Evolutionary conservation across 2,329 filamentous ascomycete species (phyloP), one percentile per base, ranked within the genome.

Genomic region (Epicoccum nigrum): DNA sequence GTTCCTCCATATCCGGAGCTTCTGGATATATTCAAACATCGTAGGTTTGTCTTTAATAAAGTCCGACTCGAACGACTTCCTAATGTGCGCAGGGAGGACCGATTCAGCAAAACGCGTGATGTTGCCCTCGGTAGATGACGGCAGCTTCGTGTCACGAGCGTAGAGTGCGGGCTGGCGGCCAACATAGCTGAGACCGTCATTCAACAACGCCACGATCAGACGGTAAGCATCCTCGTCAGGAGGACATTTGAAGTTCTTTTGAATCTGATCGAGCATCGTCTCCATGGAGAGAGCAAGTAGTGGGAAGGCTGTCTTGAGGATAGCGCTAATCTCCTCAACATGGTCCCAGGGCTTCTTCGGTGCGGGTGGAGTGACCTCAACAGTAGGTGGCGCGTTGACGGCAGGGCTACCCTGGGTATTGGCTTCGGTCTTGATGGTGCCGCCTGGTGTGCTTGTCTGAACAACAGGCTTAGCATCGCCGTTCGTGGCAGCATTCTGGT

Each of bases 241-340:
- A 12, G 93, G 93, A 66, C 94, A 97, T 77, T 99, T 99, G 83
- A 99, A 99, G 75, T 97, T 89, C 80, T 97, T 97, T 73, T 94
- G 89, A 52, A 99, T 96, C 75, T 97, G 93, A 70, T 99, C 94
- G 23, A 97, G 92, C 92, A 97, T 99, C 0, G 93, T 96, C 77
- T 99, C 94, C 94, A 99, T 97, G 0, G 93, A 97, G 34, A 97
- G 79, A 8, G 95, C 94, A 63, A 99, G 83, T 15, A 99, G 82
- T 19, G 94, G 94, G 80, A 97, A 99, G 0, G 93, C 92, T 6
- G 94, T 97, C 80, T 99, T 97, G 45, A 99, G 85, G 23, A 92
- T 89, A 27, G 92, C 89, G 82, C 96, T 92, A 54, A 99, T 91
- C 70, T 97, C 92, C 63, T 99, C 94, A 0, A 92, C 93, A 64